Evolutionary conservation across 768 basidiomycete genomes (phyloP), one percentile per base, ranked within the genome.

Genomic region (Hirschioporus abietinus): DNA sequence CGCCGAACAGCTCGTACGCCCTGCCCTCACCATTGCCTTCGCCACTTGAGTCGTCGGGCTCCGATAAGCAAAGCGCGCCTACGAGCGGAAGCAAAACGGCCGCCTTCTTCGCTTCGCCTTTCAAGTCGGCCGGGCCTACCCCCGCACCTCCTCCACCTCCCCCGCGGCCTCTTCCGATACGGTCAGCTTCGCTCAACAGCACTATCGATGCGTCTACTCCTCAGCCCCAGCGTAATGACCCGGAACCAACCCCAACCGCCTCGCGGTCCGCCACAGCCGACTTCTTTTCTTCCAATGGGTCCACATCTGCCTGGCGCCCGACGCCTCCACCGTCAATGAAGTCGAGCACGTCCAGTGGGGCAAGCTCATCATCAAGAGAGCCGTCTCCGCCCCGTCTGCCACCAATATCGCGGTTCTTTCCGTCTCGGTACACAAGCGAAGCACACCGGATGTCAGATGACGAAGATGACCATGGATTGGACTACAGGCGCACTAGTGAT

Each of bases 191-290:
- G 15, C 60, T 34, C 25, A 61, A 61, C 24, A 61, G 3, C 60
- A 61, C 30, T 8, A 24, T 61, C 30, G 24, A 61, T 7, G 42
- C 42, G 12, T 52, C 42, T 20, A 52, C 42, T 20, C 42, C 42
- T 3, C 42, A 52, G 42, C 42, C 42, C 15, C 42, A 52, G 42
- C 42, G 1, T 20, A 10, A 5, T 1, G 42, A 52, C 1, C 42
- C 42, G 15, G 42, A 20, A 20, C 42, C 42, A 12, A 52, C 42
- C 42, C 42, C 42, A 20, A 52, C 42, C 20, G 42, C 30, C 3
- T 25, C 60, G 60, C 60, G 25, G 15, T 61, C 60, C 23, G 60
- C 60, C 30, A 61, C 60, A 12, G 60, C 60, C 24, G 24, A 25
- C 30, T 61, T 61, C 60, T 61, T 61, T 15, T 61, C 60, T 17